Evolutionary conservation across 441 rosid genomes (phyloP).

Genomic region (Melastoma candidum): DNA sequence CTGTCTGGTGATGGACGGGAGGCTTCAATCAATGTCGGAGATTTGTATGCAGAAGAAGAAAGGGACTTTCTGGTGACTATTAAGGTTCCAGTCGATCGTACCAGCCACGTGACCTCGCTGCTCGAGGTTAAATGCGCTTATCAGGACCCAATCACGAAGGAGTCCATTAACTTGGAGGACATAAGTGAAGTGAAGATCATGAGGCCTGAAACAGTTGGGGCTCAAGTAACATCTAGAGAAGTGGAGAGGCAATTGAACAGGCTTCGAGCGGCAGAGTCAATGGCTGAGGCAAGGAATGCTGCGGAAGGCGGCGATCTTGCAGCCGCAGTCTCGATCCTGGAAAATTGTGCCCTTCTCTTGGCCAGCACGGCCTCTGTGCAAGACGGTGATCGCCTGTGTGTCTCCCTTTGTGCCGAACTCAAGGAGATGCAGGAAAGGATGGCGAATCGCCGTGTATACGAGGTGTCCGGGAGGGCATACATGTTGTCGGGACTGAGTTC

Average conservation of each 20-base stretch:
- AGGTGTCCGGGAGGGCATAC: conserved; percentile 57
- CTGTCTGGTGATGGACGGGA: conserved; percentile 25
- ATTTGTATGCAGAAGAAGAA: conserved; percentile 70
- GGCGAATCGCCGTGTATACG: conserved; percentile 52
- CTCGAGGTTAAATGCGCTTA: conserved; percentile 40
- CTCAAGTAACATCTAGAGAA: conserved; percentile 40
- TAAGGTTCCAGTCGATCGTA: conserved; percentile 35
- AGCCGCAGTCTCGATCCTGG: conserved; percentile 40
- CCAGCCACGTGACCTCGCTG: conserved; percentile 30
- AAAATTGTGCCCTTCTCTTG: conserved; percentile 33
- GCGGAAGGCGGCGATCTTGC: conserved; percentile 46
- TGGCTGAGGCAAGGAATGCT: conserved; percentile 55
- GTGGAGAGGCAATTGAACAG: conserved; percentile 61
- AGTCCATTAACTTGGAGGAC: conserved; percentile 23
- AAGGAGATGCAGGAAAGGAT: conserved; percentile 67
- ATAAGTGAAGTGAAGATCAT: conserved; percentile 37
- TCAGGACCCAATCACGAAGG: conserved; percentile 44
- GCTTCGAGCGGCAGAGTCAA: conserved; percentile 57
- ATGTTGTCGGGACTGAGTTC: conserved; percentile 67
- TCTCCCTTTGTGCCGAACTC: conserved; percentile 46
- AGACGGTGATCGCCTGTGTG: conserved; percentile 38
- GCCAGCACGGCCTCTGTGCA: conserved; percentile 34
- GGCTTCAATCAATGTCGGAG: conserved; percentile 47
- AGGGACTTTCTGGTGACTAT: conserved; percentile 55
- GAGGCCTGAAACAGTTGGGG: conserved; percentile 26